phyloP scores from a whole-genome alignment of 2,329 filamentous ascomycete species.

The Elsinoe batatas region DNA sequence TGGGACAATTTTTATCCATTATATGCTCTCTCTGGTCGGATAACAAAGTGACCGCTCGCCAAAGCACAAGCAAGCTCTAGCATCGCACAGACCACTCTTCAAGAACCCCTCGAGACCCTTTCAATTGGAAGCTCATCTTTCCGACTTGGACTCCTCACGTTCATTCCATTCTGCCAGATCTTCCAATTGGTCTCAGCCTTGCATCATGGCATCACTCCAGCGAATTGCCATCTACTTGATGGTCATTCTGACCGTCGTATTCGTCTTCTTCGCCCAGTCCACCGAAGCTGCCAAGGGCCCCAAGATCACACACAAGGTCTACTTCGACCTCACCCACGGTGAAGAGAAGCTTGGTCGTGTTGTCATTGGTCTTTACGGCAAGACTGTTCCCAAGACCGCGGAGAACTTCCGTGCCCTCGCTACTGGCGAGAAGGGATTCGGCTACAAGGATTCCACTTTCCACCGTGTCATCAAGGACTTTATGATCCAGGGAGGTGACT shows the following conservation, averaged over 20 bases:
- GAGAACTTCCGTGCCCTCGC: conserved; percentile 67
- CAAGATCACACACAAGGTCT: conserved; percentile 92
- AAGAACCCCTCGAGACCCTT: background rate
- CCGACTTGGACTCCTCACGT: background rate
- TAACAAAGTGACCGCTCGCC: background rate
- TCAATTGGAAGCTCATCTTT: background rate
- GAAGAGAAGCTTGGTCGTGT: conserved; percentile 65
- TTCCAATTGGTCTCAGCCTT: conserved; percentile 11
- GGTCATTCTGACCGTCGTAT: conserved; percentile 63
- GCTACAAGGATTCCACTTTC: conserved; percentile 72
- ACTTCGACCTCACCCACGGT: conserved; percentile 72
- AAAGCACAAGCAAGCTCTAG: background rate
- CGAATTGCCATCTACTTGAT: conserved; percentile 61
- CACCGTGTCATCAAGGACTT: conserved; percentile 85
- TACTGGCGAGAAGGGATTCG: conserved; percentile 78
- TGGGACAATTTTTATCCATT: no score
- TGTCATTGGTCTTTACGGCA: conserved; percentile 76
- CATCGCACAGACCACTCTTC: background rate
- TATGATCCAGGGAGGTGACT: conserved; percentile 89
- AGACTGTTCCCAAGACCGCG: conserved; percentile 66
- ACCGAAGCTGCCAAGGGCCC: conserved; percentile 68
- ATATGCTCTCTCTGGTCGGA: no score
- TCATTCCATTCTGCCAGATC: conserved; percentile 17
- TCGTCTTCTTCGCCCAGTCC: conserved; percentile 66
- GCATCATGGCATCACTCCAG: conserved; percentile 65